These are phyloP conservation scores for Eleusine coracana DNA, from an alignment of 176 grass and related monocot genomes.

Conservation along the genomic window DNA sequence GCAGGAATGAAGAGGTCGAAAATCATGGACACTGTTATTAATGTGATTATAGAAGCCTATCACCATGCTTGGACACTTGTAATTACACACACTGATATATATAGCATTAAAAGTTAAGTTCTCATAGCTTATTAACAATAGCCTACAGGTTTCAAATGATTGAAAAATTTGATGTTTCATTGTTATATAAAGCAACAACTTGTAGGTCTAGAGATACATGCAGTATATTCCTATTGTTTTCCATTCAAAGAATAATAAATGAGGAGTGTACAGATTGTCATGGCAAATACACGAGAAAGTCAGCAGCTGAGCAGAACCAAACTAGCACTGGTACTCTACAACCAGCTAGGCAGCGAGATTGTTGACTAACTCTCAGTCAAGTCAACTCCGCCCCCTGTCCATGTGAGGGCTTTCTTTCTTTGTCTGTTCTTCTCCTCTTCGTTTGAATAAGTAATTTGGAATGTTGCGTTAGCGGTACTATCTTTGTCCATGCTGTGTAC, in stretches of 20 bases:
- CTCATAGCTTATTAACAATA: neutral
- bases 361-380: neutral
- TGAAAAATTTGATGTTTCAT: neutral
- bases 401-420: neutral
- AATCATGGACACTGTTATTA: too few species aligned
- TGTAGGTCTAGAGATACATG: neutral
- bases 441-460: neutral
- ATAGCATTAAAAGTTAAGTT: too few species aligned
- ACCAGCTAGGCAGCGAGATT: neutral
- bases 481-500: neutral
- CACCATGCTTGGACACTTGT: too few species aligned
- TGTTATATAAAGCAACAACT: neutral
- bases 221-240: neutral
- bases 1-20: too few species aligned
- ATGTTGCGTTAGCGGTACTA: neutral
- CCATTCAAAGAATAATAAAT: neutral
- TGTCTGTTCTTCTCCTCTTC: neutral
- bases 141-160: neutral
- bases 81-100: too few species aligned
- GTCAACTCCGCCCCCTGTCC: neutral
- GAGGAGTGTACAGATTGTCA: neutral
- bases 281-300: neutral
- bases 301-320: neutral
- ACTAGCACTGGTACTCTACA: neutral
- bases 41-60: too few species aligned